These are phyloP conservation scores for Didymella lethalis DNA, from an alignment of 2,329 filamentous ascomycete genomes.

Conservation along the genomic window DNA sequence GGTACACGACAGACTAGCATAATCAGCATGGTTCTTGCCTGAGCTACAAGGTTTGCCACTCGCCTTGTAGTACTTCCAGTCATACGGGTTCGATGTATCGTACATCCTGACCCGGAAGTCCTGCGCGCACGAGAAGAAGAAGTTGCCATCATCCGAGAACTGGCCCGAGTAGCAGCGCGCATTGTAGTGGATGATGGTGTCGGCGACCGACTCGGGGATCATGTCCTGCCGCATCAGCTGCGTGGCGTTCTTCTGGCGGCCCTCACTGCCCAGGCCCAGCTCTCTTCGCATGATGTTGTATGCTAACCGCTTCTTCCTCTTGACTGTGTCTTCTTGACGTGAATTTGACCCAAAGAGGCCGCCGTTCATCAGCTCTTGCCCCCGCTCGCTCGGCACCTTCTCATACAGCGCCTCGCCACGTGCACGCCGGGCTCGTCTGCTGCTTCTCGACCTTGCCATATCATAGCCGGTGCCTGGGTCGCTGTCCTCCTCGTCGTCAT, in stretches of 20 bases:
- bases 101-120: conserved; percentile 97
- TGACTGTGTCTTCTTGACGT: conserved; percentile 58
- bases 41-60: conserved; percentile 18
- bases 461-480: conserved; percentile 50
- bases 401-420: conserved; percentile 68
- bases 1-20: conserved; percentile 75
- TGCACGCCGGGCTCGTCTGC: conserved; percentile 51
- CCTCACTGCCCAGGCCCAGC: conserved; percentile 71
- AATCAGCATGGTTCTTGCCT: conserved; percentile 16
- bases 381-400: conserved; percentile 82
- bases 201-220: conserved; percentile 78
- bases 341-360: conserved; percentile 80
- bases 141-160: conserved; percentile 96
- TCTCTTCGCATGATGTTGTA: conserved; percentile 81
- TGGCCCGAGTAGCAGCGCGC: conserved; percentile 91
- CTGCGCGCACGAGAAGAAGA: conserved; percentile 91
- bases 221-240: conserved; percentile 76
- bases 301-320: conserved; percentile 68
- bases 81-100: conserved; percentile 92
- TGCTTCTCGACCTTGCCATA: conserved; percentile 40
- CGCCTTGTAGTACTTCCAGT: conserved; percentile 96
- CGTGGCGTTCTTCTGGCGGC: conserved; percentile 67
- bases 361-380: conserved; percentile 79
- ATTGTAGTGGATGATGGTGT: conserved; percentile 88
- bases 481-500: conserved; percentile 50